Conservation (phyloP, 768 basidiomycete species). For the Mycena vulgaris region DNA sequence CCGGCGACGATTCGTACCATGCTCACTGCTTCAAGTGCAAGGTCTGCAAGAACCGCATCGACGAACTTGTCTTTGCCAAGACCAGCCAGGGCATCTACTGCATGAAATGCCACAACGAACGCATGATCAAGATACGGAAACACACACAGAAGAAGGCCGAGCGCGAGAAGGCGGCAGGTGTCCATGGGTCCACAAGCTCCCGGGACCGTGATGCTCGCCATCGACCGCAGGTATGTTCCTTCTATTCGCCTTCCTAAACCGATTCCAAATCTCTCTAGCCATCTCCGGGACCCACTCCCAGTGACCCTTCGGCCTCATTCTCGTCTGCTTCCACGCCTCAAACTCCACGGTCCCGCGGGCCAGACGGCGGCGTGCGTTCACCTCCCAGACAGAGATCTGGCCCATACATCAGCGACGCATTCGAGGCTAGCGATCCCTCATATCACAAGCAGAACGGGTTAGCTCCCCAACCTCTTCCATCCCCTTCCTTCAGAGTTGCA, state of each 20-base stretch:
- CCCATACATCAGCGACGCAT: constrained; percentile 57
- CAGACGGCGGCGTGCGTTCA: constrained; percentile 40
- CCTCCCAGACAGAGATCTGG: constrained; percentile 49
- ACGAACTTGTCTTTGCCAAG: constrained; percentile 98
- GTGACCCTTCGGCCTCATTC: constrained; percentile 15
- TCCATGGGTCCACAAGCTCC: constrained; percentile 59
- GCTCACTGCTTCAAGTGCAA: constrained; percentile 99
- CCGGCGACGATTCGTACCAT: constrained; percentile 98
- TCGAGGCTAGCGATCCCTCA: constrained; percentile 45
- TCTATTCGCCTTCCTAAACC: constrained; percentile 14
- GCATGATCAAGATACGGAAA: constrained; percentile 92
- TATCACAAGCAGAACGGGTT: constrained; percentile 37
- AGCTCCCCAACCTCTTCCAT: constrained; percentile 45
- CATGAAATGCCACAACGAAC: constrained; percentile 98
- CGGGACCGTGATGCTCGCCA: constrained; percentile 58
- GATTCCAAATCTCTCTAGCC: constrained; percentile 27
- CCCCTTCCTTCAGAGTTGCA: constrained; percentile 61
- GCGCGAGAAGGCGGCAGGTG: constrained; percentile 63
- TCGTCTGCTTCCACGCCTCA: constrained; percentile 13
- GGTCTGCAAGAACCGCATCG: constrained; percentile 93
- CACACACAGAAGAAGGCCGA: constrained; percentile 93
- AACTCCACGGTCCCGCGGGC: constrained; percentile 29
- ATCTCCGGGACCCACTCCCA: constrained; percentile 30
- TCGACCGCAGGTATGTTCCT: constrained; percentile 58
- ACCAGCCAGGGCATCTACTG: constrained; percentile 99